Evolutionary conservation across 495 filamentous ascomycete species (phyloP).

Genomic region (Hyaloscypha finlandica): DNA sequence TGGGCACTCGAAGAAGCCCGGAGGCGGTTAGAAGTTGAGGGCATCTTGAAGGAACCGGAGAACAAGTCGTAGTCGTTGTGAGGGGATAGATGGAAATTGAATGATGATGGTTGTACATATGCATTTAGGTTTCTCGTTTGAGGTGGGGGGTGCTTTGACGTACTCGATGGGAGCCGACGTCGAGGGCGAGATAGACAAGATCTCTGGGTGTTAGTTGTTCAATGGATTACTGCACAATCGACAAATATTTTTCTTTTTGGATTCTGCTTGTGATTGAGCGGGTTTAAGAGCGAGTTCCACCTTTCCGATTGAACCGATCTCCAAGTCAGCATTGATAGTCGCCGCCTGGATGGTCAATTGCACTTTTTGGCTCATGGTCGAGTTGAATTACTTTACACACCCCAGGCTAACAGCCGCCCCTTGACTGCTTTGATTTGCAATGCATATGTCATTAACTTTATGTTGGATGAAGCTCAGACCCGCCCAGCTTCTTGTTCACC

Average conservation of each 20-base stretch:
- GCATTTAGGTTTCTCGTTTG: slow-evolving; percentile 1
- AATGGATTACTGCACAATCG: slow-evolving; percentile 1
- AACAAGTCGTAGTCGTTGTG: slow-evolving; percentile 21
- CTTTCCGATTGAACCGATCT: no score
- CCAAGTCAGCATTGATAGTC: no score
- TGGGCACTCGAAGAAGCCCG: slow-evolving; percentile 98
- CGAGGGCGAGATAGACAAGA: slow-evolving; percentile 4
- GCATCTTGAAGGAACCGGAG: slow-evolving; percentile 80
- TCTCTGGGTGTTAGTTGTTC: background rate
- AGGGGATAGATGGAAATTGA: background rate
- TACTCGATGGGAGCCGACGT: background rate
- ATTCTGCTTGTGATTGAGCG: background rate
- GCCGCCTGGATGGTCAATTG: no score
- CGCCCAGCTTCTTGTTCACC: slow-evolving; percentile 1
- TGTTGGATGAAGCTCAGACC: background rate
- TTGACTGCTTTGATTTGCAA: background rate
- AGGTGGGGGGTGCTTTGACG: no score
- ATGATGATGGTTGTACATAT: slow-evolving; percentile 13
- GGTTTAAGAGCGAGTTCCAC: no score
- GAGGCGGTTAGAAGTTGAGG: slow-evolving; percentile 89
- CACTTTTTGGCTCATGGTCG: no score
- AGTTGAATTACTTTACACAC: no score
- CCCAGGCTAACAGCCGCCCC: no score
- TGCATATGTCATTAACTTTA: background rate
- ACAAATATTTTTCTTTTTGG: background rate